Percentiles rank a stretch among this genome's conserved stretches.
phyloP scores from a whole-genome alignment of 345 rosid genomes.

The Luvunga scandens region DNA sequence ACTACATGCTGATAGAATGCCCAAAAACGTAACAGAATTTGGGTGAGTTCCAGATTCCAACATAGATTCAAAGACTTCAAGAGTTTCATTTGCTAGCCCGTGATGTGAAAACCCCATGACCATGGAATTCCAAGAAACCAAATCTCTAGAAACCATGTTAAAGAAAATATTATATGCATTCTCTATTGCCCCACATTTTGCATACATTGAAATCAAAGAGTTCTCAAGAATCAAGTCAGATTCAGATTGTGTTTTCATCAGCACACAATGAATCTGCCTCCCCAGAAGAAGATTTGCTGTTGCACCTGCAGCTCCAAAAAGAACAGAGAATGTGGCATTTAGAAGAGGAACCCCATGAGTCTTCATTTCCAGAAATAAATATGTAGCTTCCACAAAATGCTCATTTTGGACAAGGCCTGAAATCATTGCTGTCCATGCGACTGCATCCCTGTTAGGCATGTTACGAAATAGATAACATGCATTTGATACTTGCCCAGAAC shows the following conservation, averaged over 20 bases:
- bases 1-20: slow-evolving; percentile 46
- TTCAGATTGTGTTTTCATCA: slow-evolving; percentile 39
- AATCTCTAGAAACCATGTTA: slow-evolving; percentile 35
- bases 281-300: slow-evolving; percentile 60
- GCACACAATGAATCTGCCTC: slow-evolving; percentile 52
- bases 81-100: slow-evolving; percentile 42
- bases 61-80: slow-evolving; percentile 39
- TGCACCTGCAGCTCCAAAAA: slow-evolving; percentile 72
- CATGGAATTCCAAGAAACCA: slow-evolving; percentile 59
- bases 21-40: slow-evolving; percentile 49
- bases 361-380: slow-evolving; percentile 37
- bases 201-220: slow-evolving; percentile 54
- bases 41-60: slow-evolving; percentile 37
- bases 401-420: slow-evolving; percentile 54
- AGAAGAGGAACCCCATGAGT: slow-evolving; percentile 35
- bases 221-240: slow-evolving; percentile 41
- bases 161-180: slow-evolving; percentile 41
- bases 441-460: slow-evolving; percentile 49
- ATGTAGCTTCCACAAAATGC: slow-evolving; percentile 40
- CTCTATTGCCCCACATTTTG: slow-evolving; percentile 48
- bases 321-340: slow-evolving; percentile 36
- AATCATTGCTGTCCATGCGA: slow-evolving; percentile 61
- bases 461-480: slow-evolving; percentile 33
- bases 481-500: slow-evolving; percentile 28
- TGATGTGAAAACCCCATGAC: slow-evolving; percentile 54